Conservation (phyloP, 1,284 basidiomycete genomes). For the Puccinia triticina region DNA sequence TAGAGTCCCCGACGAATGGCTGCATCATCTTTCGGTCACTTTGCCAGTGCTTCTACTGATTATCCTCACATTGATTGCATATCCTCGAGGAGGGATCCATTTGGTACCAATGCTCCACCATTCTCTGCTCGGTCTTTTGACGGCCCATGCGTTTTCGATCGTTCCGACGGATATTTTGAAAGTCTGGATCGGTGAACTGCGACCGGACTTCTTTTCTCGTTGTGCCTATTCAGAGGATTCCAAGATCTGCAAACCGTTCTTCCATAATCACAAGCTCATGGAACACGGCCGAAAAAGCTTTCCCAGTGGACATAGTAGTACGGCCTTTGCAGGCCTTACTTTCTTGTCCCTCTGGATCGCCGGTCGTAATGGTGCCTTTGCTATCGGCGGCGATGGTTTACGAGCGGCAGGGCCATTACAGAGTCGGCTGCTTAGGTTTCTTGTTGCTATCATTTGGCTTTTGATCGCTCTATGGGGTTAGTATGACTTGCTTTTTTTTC, state of each 20-base stretch:
- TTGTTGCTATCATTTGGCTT: conserved; percentile 45
- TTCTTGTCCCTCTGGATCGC: conserved; percentile 49
- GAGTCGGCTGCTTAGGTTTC: conserved; percentile 43
- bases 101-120: conserved; percentile 47
- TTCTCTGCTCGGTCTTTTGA: conserved; percentile 43
- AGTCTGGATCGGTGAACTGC: conserved; percentile 39
- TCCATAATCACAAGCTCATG: conserved; percentile 39
- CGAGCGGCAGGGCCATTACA: conserved; percentile 46
- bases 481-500: conserved; percentile 7
- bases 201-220: conserved; percentile 51
- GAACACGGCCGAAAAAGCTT: conserved; percentile 50
- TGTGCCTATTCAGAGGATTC: conserved; percentile 39
- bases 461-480: conserved; percentile 41
- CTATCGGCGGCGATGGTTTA: conserved; percentile 37
- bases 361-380: conserved; percentile 48
- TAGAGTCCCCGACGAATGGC: conserved; percentile 49
- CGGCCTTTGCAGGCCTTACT: conserved; percentile 41
- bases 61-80: conserved; percentile 34
- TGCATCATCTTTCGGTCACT: conserved; percentile 47
- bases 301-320: conserved; percentile 45
- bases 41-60: conserved; percentile 43
- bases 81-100: conserved; percentile 43
- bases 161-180: conserved; percentile 36
- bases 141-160: conserved; percentile 39
- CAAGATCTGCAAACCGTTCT: conserved; percentile 42